Percentiles rank a stretch among this genome's conserved stretches.
phyloP scores from a whole-genome alignment of 257 asterid genomes.

The Coffea canephora region DNA sequence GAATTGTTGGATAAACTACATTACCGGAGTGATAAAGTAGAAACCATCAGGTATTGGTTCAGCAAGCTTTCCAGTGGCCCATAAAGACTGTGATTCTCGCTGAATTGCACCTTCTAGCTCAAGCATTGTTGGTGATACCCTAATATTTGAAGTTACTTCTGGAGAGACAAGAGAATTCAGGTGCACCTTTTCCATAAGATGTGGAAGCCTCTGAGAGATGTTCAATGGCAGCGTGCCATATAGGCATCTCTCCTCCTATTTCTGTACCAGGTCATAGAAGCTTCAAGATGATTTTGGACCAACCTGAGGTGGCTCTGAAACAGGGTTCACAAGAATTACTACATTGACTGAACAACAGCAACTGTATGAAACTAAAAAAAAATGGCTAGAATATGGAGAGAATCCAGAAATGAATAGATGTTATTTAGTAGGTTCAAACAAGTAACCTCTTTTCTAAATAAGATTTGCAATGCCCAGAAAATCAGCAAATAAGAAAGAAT shows the following conservation, averaged over 20 bases:
- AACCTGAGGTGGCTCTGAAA: neutral
- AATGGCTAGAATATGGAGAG: too few species aligned
- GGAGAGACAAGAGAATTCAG: slow-evolving; percentile 53
- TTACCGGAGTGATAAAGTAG: slow-evolving; percentile 80
- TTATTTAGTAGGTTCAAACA: neutral
- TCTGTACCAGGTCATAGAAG: slow-evolving; percentile 67
- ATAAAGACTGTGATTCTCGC: slow-evolving; percentile 69
- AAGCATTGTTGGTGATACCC: slow-evolving; percentile 36
- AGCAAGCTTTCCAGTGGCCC: slow-evolving; percentile 81
- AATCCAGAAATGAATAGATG: neutral
- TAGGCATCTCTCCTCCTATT: slow-evolving; percentile 40
- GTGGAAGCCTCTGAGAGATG: slow-evolving; percentile 68
- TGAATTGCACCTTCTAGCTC: slow-evolving; percentile 48
- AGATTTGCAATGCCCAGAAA: neutral
- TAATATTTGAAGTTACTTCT: slow-evolving; percentile 45
- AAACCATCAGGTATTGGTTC: slow-evolving; percentile 91
- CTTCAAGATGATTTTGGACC: slow-evolving; percentile 26
- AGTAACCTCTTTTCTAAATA: neutral
- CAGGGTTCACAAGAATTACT: neutral
- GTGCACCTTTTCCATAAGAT: slow-evolving; percentile 55
- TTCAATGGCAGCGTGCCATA: slow-evolving; percentile 44
- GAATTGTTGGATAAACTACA: slow-evolving; percentile 38
- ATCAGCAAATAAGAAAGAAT: neutral
- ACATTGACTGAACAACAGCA: neutral
- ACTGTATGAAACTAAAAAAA: too few species aligned